Conservation (phyloP, 805 yeast species). For the Cyberlindnera veronae region DNA sequence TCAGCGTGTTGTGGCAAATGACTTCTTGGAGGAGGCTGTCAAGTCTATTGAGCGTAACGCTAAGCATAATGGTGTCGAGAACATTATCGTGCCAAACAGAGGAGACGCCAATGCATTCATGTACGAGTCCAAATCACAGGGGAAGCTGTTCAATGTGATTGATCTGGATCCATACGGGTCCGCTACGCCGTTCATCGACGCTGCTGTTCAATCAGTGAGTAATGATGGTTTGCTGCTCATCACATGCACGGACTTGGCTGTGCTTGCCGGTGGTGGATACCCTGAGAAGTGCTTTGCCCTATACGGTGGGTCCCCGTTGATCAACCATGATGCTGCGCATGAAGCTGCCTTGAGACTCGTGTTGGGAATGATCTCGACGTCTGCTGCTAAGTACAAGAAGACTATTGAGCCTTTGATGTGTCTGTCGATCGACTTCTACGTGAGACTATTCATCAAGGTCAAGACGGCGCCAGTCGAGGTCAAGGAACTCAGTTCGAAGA, state of each 20-base stretch:
- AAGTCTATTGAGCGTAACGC: conserved; percentile 71
- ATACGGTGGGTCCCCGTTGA: conserved; percentile 89
- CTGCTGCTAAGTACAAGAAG: conserved; percentile 89
- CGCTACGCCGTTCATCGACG: conserved; percentile 92
- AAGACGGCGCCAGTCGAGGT: conserved; percentile 76
- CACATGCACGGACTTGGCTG: conserved; percentile 96
- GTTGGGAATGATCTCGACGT: conserved; percentile 64
- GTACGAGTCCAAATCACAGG: conserved; percentile 44
- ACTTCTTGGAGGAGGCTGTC: conserved; percentile 82
- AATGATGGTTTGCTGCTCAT: conserved; percentile 85
- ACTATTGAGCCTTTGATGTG: conserved; percentile 82
- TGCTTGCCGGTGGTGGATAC: conserved; percentile 91
- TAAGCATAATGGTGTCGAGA: conserved; percentile 55
- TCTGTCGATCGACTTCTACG: conserved; percentile 88
- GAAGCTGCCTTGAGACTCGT: conserved; percentile 91
- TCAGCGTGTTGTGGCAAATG: conserved; percentile 80
- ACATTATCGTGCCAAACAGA: conserved; percentile 59
- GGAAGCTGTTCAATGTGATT: conserved; percentile 67
- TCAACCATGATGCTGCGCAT: conserved; percentile 72
- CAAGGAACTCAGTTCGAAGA: conserved; percentile 70
- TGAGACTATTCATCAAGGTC: conserved; percentile 79
- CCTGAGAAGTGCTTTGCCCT: conserved; percentile 95
- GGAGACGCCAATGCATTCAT: conserved; percentile 92
- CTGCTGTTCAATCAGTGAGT: conserved; percentile 79
- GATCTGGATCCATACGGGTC: conserved; percentile 98